phyloP scores from a whole-genome alignment of 352 stramenopile genomes.

The Plasmopara halstedii region DNA sequence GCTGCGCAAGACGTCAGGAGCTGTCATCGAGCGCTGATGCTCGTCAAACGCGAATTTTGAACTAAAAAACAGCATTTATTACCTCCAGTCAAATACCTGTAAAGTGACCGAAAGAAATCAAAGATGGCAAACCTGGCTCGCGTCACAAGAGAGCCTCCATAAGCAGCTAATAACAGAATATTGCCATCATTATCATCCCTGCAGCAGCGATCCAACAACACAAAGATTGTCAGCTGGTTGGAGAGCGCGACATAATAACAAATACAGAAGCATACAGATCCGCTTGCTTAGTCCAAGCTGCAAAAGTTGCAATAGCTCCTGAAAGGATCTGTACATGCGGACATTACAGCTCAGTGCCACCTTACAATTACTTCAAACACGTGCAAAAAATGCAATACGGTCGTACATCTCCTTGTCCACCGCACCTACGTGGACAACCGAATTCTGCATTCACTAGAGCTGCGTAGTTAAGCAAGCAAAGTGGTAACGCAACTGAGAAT shows the following conservation, averaged over 20 bases:
- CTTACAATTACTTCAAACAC: neutral
- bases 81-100: slow-evolving; percentile 1
- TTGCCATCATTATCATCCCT: slow-evolving; percentile 33
- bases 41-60: slow-evolving; percentile 52
- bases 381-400: neutral
- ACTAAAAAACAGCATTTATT: slow-evolving; percentile 14
- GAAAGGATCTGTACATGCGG: slow-evolving; percentile 52
- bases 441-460: slow-evolving; percentile 54
- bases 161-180: slow-evolving; percentile 56
- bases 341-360: neutral
- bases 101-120: neutral
- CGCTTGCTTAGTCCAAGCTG: slow-evolving; percentile 49
- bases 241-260: neutral
- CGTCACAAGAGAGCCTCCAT: slow-evolving; percentile 75
- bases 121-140: slow-evolving; percentile 44
- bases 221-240: neutral
- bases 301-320: slow-evolving; percentile 75
- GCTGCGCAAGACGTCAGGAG: slow-evolving; percentile 69
- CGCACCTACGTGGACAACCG: slow-evolving; percentile 80
- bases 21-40: slow-evolving; percentile 74
- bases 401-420: slow-evolving; percentile 87
- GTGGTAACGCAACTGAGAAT: neutral
- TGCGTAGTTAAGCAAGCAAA: slow-evolving; percentile 5
- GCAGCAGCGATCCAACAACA: neutral
- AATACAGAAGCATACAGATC: slow-evolving; percentile 25